Evolutionary conservation across 2,329 filamentous ascomycete species (phyloP).

Genomic region (Alternaria brassicicola): DNA sequence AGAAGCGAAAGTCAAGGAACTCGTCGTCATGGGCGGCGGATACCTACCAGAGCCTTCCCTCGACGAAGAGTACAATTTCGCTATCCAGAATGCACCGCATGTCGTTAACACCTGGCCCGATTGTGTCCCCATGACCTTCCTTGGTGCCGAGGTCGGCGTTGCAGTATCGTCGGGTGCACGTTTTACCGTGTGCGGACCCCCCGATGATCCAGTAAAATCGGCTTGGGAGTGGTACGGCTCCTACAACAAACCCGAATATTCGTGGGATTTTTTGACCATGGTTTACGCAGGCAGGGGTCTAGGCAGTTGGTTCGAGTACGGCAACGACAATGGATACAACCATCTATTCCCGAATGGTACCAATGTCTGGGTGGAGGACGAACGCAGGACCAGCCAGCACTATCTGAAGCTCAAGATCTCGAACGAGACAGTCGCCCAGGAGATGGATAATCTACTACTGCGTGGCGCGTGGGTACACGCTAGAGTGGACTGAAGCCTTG

Average conservation of each 20-base stretch:
- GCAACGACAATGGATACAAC: constrained; percentile 52
- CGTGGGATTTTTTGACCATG: constrained; percentile 37
- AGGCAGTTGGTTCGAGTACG: constrained; percentile 44
- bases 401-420: constrained; percentile 24
- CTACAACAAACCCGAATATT: constrained; percentile 25
- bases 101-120: constrained; percentile 57
- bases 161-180: constrained; percentile 50
- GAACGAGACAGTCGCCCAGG: constrained; percentile 1
- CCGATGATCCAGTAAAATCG: constrained; percentile 24
- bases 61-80: constrained; percentile 59
- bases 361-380: constrained; percentile 54
- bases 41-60: constrained; percentile 48
- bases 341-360: constrained; percentile 49
- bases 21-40: constrained; percentile 60
- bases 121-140: constrained; percentile 45
- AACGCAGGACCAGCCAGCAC: constrained; percentile 47
- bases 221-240: constrained; percentile 34
- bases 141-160: constrained; percentile 54
- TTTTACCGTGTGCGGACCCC: constrained; percentile 37
- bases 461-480: constrained; percentile 1
- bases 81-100: constrained; percentile 50
- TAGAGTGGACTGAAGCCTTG: constrained; percentile 5
- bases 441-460: constrained; percentile 2
- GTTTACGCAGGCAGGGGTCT: constrained; percentile 29
- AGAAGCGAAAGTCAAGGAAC: constrained; percentile 54